Conservation (phyloP, 768 basidiomycete species). For the Tricholoma sp. region DNA sequence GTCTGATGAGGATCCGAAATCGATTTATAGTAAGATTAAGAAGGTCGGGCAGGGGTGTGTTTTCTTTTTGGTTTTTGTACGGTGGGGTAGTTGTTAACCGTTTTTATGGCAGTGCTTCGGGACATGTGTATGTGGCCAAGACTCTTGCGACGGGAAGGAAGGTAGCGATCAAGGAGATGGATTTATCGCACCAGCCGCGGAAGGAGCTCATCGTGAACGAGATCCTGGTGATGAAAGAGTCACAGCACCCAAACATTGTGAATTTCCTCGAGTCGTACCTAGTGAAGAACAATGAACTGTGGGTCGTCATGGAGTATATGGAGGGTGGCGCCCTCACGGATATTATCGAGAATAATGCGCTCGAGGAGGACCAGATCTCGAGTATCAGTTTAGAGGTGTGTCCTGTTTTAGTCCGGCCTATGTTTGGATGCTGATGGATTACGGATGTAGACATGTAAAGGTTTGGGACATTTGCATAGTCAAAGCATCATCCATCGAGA, state of each 20-base stretch:
- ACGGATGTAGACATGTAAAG: slow-evolving; percentile 78
- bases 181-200: slow-evolving; percentile 87
- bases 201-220: slow-evolving; percentile 99
- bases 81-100: background rate
- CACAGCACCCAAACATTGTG: slow-evolving; percentile 95
- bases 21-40: slow-evolving; percentile 92
- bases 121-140: slow-evolving; percentile 97
- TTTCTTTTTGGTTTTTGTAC: slow-evolving; percentile 4
- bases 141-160: slow-evolving; percentile 77
- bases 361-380: slow-evolving; percentile 94
- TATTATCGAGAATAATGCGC: slow-evolving; percentile 93
- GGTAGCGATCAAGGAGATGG: slow-evolving; percentile 99
- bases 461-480: slow-evolving; percentile 86
- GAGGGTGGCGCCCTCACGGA: slow-evolving; percentile 97
- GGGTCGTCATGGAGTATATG: slow-evolving; percentile 99
- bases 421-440: slow-evolving; percentile 1
- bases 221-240: slow-evolving; percentile 98
- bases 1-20: slow-evolving; percentile 79
- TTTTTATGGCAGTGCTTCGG: slow-evolving; percentile 67
- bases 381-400: slow-evolving; percentile 88
- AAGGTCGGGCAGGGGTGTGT: slow-evolving; percentile 98
- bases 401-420: background rate
- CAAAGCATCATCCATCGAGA: slow-evolving; percentile 96
- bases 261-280: slow-evolving; percentile 92
- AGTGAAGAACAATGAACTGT: slow-evolving; percentile 82